phyloP scores from a whole-genome alignment of 2,329 filamentous ascomycete genomes.

The Diaporthe batatas region DNA sequence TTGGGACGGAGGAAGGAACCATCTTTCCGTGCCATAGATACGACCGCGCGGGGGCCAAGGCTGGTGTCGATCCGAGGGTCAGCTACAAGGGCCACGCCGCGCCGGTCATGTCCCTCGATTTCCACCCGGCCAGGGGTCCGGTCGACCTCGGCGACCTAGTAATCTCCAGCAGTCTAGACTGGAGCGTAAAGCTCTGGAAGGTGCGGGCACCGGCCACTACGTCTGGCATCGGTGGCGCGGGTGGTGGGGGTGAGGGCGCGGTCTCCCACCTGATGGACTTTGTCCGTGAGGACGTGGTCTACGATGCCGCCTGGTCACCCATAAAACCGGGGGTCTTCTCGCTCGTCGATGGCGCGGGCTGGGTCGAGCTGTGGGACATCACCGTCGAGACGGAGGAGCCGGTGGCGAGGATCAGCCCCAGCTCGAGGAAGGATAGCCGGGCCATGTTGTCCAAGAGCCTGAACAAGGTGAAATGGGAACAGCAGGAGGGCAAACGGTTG shows the following conservation, averaged over 20 bases:
- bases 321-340: constrained; percentile 95
- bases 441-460: constrained; percentile 85
- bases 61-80: constrained; percentile 90
- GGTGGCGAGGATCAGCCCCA: constrained; percentile 82
- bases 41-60: constrained; percentile 96
- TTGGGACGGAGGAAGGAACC: constrained; percentile 95
- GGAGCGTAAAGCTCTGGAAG: constrained; percentile 98
- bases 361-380: constrained; percentile 95
- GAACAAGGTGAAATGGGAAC: constrained; percentile 96
- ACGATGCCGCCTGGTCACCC: constrained; percentile 95
- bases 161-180: constrained; percentile 92
- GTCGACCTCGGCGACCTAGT: constrained; percentile 96
- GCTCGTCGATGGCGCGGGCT: constrained; percentile 92
- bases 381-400: constrained; percentile 94
- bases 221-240: constrained; percentile 63
- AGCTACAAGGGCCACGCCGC: constrained; percentile 92
- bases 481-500: constrained; percentile 85
- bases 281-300: constrained; percentile 94
- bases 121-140: constrained; percentile 91
- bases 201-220: constrained; percentile 84
- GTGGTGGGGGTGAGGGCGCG: constrained; percentile 59
- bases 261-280: constrained; percentile 88
- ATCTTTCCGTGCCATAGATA: constrained; percentile 98
- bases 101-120: constrained; percentile 95
- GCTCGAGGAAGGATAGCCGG: constrained; percentile 72